Base-by-base conservation (phyloP, 768 basidiomycete genomes). In the Russula vinacea region DNA sequence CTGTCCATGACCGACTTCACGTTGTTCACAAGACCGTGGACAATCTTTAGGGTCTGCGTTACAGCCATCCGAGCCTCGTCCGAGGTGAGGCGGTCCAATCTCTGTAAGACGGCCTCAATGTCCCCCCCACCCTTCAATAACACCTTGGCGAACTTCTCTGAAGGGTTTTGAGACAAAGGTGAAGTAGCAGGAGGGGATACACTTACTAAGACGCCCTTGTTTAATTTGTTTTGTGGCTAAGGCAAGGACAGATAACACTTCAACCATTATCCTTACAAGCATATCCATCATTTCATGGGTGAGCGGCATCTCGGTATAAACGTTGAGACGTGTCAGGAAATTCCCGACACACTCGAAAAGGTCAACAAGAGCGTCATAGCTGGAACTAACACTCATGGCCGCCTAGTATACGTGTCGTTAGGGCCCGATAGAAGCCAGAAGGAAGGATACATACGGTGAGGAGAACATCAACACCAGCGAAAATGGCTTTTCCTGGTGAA, bases 331-430 rank as follows among this genome's bases (percentile, higher is more conserved):
- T 2, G 24, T 26, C 22, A 62, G 62, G 49, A 62, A 62, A 52
- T 16, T 33, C 14, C 44, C 44, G 8, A 44, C n/a, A n/a, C 32
- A 45, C 22, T 58, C 56, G 44, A 58, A 58, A 19, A 62, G 62
- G n/a, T 62, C 56, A 32, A 62, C 40, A 22, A 62, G 62, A 4
- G 62, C 56, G 19, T 62, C 62, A 16, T 62, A 62, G 49, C 56
- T 51, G 29, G 56, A 49, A 52, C 29, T 57, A n/a, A 62, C 56
- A 3, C 4, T 0, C 5, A 17, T 50, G 33, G 62, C 62, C 22
- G 49, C 42, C 62, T 62, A 51, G 16, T 16, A 26, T 40, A 33
- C 32, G 52, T 3, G 22, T 58, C 22, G 50, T 9, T 17, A 5
- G 35, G 24, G 24, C n/a, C 35, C 2, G n/a, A n/a, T 26, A 11